Base-by-base conservation (phyloP, 768 basidiomycete species). In the Sarcodon sp. region DNA sequence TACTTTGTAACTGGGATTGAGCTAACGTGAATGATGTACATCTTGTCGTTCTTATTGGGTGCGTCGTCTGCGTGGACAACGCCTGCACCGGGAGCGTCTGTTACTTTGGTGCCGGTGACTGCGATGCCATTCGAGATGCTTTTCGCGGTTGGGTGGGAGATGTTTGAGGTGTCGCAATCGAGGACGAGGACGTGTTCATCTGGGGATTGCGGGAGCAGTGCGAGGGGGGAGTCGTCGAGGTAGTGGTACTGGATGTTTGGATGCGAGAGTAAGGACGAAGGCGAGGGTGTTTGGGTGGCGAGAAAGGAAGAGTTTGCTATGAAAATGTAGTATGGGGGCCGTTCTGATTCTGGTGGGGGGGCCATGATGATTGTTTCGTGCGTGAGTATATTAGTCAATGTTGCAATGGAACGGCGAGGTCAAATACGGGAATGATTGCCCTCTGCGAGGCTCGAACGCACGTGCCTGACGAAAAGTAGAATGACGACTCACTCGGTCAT, bases 171-270 rank as follows among this genome's bases (percentile, higher is more conserved):
- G 53, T 83, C 76, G 54, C 76, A 80, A 61, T 87, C 76, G 38
- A 91, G 69, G 21, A 91, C 70, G 1, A 91, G 67, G 18, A 90
- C 79, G 55, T 83, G 83, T 60, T 87, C 85, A 46, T 75, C 69
- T 9, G 73, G 66, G 36, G 69, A 68, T 34, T 67, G 72, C 4
- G 83, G 80, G 36, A 87, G 64, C 10, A 89, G 63, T 9, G 75
- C 63, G n/a, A 77, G 62, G 3, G 85, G 80, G 0, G 80, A 71
- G 57, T 91, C 88, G 55, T 91, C 86, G 15, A 77, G 73, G 57
- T 86, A 90, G 55, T 86, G 83, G 59, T 89, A 89, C 55, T 89
- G 82, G 13, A 91, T 79, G 38, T 68, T 65, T 4, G 85, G 83
- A 57, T 90, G 87, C 9, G 72, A 64, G 45, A 85, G 68, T n/a